A percentile compares a stretch with the other conserved stretches of the same genome.
Evolutionary conservation across 1,284 basidiomycete species (phyloP).

Genomic region (Neonothopanus nambi): DNA sequence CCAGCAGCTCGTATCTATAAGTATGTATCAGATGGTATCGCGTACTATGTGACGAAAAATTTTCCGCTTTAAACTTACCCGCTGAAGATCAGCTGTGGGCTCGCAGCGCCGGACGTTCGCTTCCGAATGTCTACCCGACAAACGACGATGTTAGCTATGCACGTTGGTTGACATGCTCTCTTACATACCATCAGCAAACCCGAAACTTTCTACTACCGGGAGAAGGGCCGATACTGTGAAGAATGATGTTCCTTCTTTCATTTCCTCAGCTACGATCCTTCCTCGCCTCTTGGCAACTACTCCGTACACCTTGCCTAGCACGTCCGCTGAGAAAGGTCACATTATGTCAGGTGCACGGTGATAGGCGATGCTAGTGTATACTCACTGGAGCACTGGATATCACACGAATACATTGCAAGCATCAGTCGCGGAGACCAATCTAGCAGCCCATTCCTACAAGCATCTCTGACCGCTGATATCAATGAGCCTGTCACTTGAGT

Average conservation of each 20-base stretch:
- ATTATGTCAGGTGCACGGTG: background rate
- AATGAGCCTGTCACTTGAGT: conserved; percentile 87
- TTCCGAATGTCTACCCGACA: conserved; percentile 83
- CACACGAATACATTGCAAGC: conserved; percentile 98
- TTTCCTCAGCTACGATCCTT: conserved; percentile 93
- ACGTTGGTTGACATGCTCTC: background rate
- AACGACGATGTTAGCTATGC: conserved; percentile 7
- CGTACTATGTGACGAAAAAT: background rate
- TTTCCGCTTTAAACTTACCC: conserved; percentile 54
- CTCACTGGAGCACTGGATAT: conserved; percentile 96
- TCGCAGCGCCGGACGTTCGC: conserved; percentile 94
- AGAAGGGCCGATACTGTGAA: conserved; percentile 90
- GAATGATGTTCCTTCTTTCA: conserved; percentile 97
- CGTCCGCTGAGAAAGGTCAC: conserved; percentile 68
- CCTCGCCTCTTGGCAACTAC: conserved; percentile 92
- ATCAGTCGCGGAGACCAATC: conserved; percentile 98
- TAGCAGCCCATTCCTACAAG: conserved; percentile 84
- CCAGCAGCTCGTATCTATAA: conserved; percentile 80
- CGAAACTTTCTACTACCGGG: conserved; percentile 97
- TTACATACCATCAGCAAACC: conserved; percentile 87
- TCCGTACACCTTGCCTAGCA: conserved; percentile 96
- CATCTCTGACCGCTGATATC: conserved; percentile 88
- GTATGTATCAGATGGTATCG: conserved; percentile 8
- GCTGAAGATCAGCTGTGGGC: conserved; percentile 94
- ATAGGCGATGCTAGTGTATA: conserved; percentile 17